Evolutionary conservation across 176 grass and related monocot genomes (phyloP).

Genomic region (Neostapfia colusana): DNA sequence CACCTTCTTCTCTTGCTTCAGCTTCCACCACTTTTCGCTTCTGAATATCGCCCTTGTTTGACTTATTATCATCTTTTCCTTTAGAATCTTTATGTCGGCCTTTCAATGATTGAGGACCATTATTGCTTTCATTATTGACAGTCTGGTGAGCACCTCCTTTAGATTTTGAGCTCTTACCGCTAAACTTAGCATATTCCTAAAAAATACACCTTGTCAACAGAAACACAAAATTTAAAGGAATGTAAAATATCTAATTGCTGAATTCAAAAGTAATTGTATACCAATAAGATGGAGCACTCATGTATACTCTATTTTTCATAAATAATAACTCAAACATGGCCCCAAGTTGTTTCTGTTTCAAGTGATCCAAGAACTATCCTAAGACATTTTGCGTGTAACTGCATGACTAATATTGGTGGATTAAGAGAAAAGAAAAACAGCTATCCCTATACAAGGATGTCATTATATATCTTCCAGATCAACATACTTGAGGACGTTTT

Average conservation of each 20-base stretch:
- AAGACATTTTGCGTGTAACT: background rate
- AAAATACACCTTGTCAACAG: conserved; percentile 32
- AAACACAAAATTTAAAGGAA: background rate
- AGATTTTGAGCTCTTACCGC: conserved; percentile 61
- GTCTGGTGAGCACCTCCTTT: conserved; percentile 59
- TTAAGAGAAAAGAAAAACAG: background rate
- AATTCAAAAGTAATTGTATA: background rate
- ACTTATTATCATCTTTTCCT: conserved; percentile 59
- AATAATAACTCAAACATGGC: background rate
- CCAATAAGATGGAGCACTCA: conserved; percentile 22
- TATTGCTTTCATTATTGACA: conserved; percentile 57
- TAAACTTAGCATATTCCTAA: conserved; percentile 84
- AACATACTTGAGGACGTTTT: background rate
- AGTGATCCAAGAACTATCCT: background rate
- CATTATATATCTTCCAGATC: background rate
- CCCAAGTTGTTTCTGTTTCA: background rate
- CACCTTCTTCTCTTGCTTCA: conserved; percentile 97
- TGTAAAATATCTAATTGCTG: background rate
- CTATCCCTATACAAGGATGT: background rate
- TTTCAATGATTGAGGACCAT: conserved; percentile 47
- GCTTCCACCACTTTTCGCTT: conserved; percentile 71
- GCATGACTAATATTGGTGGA: conserved; percentile 7
- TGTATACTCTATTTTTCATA: background rate
- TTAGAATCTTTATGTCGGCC: conserved; percentile 58
- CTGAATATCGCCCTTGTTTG: conserved; percentile 51